Percentiles rank a stretch among this genome's conserved stretches.
phyloP scores from a whole-genome alignment of 73 alveolate genomes.

The Breviolum minutum region DNA sequence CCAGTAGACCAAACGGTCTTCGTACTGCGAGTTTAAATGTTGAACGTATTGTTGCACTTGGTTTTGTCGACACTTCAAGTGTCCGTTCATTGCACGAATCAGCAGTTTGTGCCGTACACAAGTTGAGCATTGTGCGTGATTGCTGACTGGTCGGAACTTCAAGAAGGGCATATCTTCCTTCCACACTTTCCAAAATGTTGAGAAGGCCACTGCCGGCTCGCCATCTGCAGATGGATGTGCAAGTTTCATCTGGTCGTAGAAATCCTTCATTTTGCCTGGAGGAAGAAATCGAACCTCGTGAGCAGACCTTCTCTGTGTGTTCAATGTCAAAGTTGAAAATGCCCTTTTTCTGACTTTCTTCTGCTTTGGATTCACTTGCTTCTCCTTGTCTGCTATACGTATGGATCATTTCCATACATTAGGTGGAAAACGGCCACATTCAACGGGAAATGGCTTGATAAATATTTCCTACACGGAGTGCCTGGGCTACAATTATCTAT shows the following conservation, averaged over 20 bases:
- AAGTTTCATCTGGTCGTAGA: not conserved
- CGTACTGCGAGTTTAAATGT: not conserved
- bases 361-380: not conserved
- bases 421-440: no score
- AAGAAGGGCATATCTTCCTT: not conserved
- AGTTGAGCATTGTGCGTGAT: not conserved
- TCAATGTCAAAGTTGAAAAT: not conserved
- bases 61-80: not conserved
- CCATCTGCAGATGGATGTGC: not conserved
- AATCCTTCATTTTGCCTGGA: not conserved
- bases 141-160: not conserved
- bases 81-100: not conserved
- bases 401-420: no score
- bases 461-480: no score
- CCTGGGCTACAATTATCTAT: no score
- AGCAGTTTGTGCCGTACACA: not conserved
- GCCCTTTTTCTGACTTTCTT: not conserved
- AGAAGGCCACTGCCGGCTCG: not conserved
- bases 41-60: not conserved
- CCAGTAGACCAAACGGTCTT: not conserved
- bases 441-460: no score
- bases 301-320: not conserved
- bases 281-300: not conserved
- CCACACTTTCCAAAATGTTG: constrained; percentile 20
- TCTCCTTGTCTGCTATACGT: no score